These are phyloP conservation scores for Sextonia rubra DNA, from an alignment of 164 flowering plant species.

Conservation along the genomic window DNA sequence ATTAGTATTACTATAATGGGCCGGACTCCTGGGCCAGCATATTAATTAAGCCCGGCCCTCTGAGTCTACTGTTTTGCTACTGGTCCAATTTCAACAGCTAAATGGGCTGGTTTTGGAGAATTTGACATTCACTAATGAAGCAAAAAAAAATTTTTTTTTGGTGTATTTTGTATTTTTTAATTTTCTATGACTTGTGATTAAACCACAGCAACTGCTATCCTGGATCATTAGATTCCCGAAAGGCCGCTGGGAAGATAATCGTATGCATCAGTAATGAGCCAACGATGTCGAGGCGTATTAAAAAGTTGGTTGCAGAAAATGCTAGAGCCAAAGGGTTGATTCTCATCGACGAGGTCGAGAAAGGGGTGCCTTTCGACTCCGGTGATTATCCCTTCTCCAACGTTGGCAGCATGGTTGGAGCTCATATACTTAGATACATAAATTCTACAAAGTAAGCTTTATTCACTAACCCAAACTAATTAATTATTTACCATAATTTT, in stretches of 20 bases:
- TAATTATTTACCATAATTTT: neutral
- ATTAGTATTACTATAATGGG: no score
- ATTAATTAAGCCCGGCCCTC: no score
- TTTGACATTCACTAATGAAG: no score
- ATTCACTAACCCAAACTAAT: neutral
- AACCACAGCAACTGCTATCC: slow-evolving; percentile 67
- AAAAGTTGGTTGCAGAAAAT: slow-evolving; percentile 59
- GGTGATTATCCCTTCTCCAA: slow-evolving; percentile 57
- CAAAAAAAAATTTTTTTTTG: no score
- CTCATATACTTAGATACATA: slow-evolving; percentile 56
- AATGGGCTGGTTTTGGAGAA: no score
- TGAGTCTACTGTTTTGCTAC: no score
- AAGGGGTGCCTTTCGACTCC: slow-evolving; percentile 53
- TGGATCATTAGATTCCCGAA: slow-evolving; percentile 60
- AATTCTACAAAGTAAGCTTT: slow-evolving; percentile 56
- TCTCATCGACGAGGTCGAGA: slow-evolving; percentile 35
- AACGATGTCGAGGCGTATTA: slow-evolving; percentile 35
- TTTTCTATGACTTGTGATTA: neutral
- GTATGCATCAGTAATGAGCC: slow-evolving; percentile 43
- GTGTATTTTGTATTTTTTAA: neutral
- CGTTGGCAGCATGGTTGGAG: slow-evolving; percentile 42
- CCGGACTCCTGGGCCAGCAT: no score
- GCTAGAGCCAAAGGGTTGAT: slow-evolving; percentile 64
- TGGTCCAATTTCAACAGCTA: no score
- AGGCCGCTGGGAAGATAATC: slow-evolving; percentile 57